Evolutionary conservation across 495 filamentous ascomycete species (phyloP), one percentile per base, ranked within the genome.

Genomic region (Aspergillus bridgeri): DNA sequence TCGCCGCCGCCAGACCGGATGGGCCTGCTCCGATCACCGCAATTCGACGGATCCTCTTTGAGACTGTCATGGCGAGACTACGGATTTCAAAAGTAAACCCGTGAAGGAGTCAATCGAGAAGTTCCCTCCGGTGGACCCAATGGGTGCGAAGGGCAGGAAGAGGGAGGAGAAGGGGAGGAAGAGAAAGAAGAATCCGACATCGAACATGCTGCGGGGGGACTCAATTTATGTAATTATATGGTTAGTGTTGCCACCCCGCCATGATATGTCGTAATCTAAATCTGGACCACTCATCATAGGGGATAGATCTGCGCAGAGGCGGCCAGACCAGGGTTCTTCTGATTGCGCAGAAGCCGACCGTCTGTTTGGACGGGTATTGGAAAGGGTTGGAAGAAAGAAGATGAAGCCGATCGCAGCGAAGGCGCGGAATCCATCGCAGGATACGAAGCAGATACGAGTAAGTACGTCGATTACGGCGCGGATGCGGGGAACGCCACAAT

Each of bases 11-110:
- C 21, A 79, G 72, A 42, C 78, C 78, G 52, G 73, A 72, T 9
- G 76, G 74, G 3, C 78, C 78, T 45, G 75, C 76, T 15, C 78
- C 78, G 43, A 80, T 77, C 21, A 79, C 61, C 19, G 73, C 76
- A 48, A 80, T 67, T 33, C 70, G 74, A 17, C 67, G 65, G 43
- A 77, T 54, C 38, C 65, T 60, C 48, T 64, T 59, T 44, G 60
- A 51, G 20, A 68, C 23, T 52, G 62, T 18, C 68, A 73, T 73
- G 8, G 19, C 29, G 9, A 17, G 51, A 19, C 9, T 6, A 24
- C 17, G n/a, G 42, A 45, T 27, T 27, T 15, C 8, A 38, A 1
- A 15, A 13, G 33, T 38, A 13, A 4, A 38, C 0, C 3, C 33
- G 9, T 11, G 7, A 2, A 38, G 13, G 33, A 38, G 13, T 15